Base-by-base conservation (phyloP, 2,329 filamentous ascomycete species). In the Hawksworthiomyces lignivorus region DNA sequence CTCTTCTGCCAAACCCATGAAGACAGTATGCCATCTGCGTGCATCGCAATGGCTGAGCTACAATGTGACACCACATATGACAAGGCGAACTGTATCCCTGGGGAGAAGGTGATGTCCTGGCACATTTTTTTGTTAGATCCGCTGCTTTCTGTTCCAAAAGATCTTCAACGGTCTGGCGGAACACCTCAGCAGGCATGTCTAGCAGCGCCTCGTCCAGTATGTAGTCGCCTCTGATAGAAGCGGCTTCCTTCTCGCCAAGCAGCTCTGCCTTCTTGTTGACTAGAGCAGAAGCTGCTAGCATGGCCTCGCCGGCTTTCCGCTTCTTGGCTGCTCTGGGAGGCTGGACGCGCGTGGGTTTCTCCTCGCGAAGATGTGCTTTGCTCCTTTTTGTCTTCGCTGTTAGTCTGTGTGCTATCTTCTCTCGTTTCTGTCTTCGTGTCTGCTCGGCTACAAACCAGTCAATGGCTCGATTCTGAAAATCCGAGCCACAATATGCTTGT, bases 51-150 rank as follows among this genome's bases (percentile, higher is more conserved):
- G 44, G 42, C 42, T 18, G 21, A 5, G 36, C 47, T n/a, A 36
- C 47, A 3, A 47, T 22, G 8, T 36, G 39, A 15, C 47, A 49
- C 45, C 45, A 47, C n/a, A n/a, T n/a, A n/a, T n/a, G n/a, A n/a
- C n/a, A n/a, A n/a, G n/a, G n/a, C n/a, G n/a, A n/a, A n/a, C n/a
- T n/a, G n/a, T n/a, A n/a, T n/a, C n/a, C n/a, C n/a, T n/a, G n/a
- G n/a, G n/a, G n/a, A n/a, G n/a, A n/a, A n/a, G n/a, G n/a, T n/a
- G n/a, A n/a, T n/a, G n/a, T n/a, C n/a, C n/a, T n/a, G n/a, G n/a
- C n/a, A n/a, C n/a, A n/a, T n/a, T n/a, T n/a, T n/a, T n/a, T n/a
- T n/a, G n/a, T n/a, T n/a, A n/a, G n/a, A n/a, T n/a, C n/a, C n/a
- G n/a, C n/a, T 24, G 18, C 33, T 4, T 26, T 26, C 24, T 26